phyloP scores from a whole-genome alignment of 164 flowering plant species.

The Tetracentron sinense region DNA sequence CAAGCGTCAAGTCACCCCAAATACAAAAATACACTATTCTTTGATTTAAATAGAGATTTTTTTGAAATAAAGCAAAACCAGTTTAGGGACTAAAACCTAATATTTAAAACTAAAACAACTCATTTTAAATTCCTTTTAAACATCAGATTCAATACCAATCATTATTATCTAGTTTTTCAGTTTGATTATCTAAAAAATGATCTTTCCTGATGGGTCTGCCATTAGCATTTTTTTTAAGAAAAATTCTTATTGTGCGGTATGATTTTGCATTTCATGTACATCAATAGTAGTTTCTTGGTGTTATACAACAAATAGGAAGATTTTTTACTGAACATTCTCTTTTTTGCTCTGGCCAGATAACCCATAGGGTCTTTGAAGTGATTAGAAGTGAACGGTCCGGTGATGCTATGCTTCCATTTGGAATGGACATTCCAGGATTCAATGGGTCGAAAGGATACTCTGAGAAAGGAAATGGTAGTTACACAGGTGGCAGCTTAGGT shows the following conservation, averaged over 20 bases:
- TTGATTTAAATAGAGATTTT: too few species aligned
- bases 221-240: too few species aligned
- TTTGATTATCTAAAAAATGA: not conserved
- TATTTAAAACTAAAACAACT: too few species aligned
- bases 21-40: too few species aligned
- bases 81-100: too few species aligned
- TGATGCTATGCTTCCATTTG: constrained; percentile 31
- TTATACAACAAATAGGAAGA: too few species aligned
- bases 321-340: constrained; percentile 4
- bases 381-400: constrained; percentile 43
- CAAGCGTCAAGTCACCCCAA: too few species aligned
- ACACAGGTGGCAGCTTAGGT: constrained; percentile 10
- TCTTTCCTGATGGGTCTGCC: not conserved
- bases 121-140: too few species aligned
- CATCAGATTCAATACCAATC: too few species aligned
- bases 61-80: too few species aligned
- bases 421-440: constrained; percentile 21
- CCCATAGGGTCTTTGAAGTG: constrained; percentile 77
- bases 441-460: constrained; percentile 20
- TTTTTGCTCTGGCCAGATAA: constrained; percentile 67
- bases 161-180: too few species aligned
- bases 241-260: not conserved
- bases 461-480: too few species aligned
- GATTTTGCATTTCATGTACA: not conserved
- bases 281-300: not conserved